Evolutionary conservation across 345 rosid species (phyloP).

Genomic region (Turritis glabra): DNA sequence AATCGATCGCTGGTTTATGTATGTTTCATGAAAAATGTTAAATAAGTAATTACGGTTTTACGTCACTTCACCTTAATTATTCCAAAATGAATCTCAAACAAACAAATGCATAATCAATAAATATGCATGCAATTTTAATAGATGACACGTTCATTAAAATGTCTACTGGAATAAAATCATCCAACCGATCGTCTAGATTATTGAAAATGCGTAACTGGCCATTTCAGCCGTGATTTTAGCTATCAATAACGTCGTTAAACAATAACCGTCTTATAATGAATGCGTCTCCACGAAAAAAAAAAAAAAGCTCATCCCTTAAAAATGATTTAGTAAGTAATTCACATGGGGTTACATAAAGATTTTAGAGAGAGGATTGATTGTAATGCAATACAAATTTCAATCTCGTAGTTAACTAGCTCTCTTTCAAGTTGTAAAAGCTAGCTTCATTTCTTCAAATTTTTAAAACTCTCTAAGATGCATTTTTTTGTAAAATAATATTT

Average conservation of each 20-base stretch:
- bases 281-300: background rate
- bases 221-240: background rate
- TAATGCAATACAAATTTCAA: no score
- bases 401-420: no score
- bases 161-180: background rate
- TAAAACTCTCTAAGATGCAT: no score
- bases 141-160: background rate
- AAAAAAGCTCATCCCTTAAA: background rate
- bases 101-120: background rate
- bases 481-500: no score
- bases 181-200: background rate
- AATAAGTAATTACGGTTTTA: background rate
- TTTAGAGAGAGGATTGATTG: background rate
- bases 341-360: conserved; percentile 18
- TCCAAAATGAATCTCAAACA: background rate
- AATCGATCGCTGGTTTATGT: background rate
- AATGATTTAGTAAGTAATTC: background rate
- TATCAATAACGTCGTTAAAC: background rate
- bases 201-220: background rate
- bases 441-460: no score
- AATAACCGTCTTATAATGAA: background rate
- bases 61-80: background rate
- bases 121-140: background rate
- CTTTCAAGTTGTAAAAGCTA: no score
- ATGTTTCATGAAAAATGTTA: background rate